Evolutionary conservation across 768 basidiomycete genomes (phyloP).

Genomic region (Trametes cinnabarina): DNA sequence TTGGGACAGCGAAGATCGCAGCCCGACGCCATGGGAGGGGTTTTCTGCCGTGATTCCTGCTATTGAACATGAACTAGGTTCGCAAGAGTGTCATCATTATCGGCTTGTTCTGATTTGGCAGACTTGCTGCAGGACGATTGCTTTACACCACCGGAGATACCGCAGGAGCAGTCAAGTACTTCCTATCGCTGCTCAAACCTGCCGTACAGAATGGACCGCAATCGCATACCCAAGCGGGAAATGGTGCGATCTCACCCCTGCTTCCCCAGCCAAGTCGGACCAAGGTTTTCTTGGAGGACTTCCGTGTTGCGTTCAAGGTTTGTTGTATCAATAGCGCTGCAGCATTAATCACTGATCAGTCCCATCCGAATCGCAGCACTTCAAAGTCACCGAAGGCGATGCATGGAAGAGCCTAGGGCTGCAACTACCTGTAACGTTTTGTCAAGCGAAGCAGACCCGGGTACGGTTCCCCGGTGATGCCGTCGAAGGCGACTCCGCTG

Average conservation of each 20-base stretch:
- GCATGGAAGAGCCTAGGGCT: constrained; percentile 44
- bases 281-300: constrained; percentile 81
- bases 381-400: constrained; percentile 55
- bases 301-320: constrained; percentile 82
- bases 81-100: not conserved
- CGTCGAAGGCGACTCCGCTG: constrained; percentile 38
- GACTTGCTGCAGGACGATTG: constrained; percentile 58
- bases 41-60: constrained; percentile 67
- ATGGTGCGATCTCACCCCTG: constrained; percentile 20
- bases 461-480: constrained; percentile 56
- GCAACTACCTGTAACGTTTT: constrained; percentile 66
- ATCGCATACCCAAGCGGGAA: constrained; percentile 9
- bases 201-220: constrained; percentile 21
- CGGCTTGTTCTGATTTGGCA: not conserved
- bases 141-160: constrained; percentile 90
- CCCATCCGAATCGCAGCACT: constrained; percentile 51
- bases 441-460: constrained; percentile 52
- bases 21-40: constrained; percentile 38
- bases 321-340: not conserved
- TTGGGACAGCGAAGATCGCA: constrained; percentile 67
- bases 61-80: constrained; percentile 79
- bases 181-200: constrained; percentile 65
- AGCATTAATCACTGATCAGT: not conserved
- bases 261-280: constrained; percentile 39
- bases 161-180: constrained; percentile 70